phyloP scores from a whole-genome alignment of 108 stramenopile species.

The Nannochloropsis salina region DNA sequence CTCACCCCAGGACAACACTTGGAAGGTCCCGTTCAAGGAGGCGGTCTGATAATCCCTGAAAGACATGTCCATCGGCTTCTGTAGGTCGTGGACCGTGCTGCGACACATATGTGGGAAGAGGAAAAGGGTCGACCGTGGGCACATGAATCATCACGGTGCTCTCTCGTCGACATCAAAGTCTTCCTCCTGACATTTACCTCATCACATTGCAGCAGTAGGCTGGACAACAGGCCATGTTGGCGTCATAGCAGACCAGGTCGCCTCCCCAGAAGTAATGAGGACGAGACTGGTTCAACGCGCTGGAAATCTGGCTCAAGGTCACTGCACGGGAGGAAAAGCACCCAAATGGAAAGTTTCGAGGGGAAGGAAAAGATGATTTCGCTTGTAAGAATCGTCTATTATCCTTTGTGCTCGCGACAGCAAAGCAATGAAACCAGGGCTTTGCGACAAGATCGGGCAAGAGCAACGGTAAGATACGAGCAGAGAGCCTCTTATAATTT shows the following conservation, averaged over 20 bases:
- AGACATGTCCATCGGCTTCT: constrained; percentile 5
- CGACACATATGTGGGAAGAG: background rate
- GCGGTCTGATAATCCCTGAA: background rate
- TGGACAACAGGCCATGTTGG: background rate
- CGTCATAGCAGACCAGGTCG: background rate
- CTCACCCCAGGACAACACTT: background rate
- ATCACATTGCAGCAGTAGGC: background rate
- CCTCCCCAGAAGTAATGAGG: background rate
- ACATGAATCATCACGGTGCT: background rate
- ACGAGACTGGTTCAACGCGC: constrained; percentile 6
- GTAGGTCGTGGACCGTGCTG: constrained; percentile 8
- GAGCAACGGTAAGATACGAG: too few relatives aligned
- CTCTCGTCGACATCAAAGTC: background rate
- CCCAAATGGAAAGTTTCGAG: too few relatives aligned
- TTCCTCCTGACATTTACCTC: background rate
- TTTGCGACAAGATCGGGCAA: too few relatives aligned
- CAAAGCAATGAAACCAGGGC: too few relatives aligned
- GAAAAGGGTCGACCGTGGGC: background rate
- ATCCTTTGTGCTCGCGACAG: too few relatives aligned
- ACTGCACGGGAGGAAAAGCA: background rate
- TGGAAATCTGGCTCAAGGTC: background rate
- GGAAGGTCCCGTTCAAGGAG: background rate
- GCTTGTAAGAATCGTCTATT: too few relatives aligned
- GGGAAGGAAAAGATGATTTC: too few relatives aligned
- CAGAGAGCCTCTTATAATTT: too few relatives aligned